These are phyloP conservation scores for Peniophora sp. DNA, from an alignment of 1,284 basidiomycete species.

Conservation along the genomic window DNA sequence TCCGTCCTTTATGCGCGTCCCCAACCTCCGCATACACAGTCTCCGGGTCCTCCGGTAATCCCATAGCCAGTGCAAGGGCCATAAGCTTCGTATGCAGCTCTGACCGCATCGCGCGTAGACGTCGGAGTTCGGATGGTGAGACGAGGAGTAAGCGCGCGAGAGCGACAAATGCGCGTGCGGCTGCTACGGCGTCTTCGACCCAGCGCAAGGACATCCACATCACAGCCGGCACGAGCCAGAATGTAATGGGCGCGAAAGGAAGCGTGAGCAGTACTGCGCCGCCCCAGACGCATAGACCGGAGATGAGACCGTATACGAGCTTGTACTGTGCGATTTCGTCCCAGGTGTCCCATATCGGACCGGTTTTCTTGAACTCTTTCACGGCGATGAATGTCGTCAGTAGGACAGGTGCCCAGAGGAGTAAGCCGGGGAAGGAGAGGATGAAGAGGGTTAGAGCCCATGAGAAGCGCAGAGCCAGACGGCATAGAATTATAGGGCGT, in stretches of 20 bases:
- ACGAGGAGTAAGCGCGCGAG: conserved; percentile 58
- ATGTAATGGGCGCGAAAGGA: conserved; percentile 48
- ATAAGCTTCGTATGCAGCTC: conserved; percentile 56
- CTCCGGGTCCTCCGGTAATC: conserved; percentile 64
- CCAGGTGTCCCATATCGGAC: conserved; percentile 75
- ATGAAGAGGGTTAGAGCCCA: conserved; percentile 62
- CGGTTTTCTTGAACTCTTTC: conserved; percentile 65
- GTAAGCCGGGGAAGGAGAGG: conserved; percentile 72
- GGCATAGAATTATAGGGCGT: conserved; percentile 46
- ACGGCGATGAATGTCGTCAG: conserved; percentile 56
- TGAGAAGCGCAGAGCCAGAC: conserved; percentile 55
- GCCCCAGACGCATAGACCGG: conserved; percentile 62
- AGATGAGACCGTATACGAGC: conserved; percentile 70
- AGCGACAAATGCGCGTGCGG: conserved; percentile 62
- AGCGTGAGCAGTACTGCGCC: conserved; percentile 46
- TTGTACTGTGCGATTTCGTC: conserved; percentile 88
- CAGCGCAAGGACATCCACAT: conserved; percentile 87
- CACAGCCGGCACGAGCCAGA: conserved; percentile 52
- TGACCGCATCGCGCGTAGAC: conserved; percentile 43
- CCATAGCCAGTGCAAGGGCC: conserved; percentile 54
- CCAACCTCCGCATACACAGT: conserved; percentile 46
- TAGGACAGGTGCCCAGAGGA: conserved; percentile 76
- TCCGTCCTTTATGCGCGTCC: conserved; percentile 59
- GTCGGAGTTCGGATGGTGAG: conserved; percentile 46
- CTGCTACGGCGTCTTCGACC: conserved; percentile 76